Conservation (phyloP, 371 early-diverging fungal species). For the Polyrhizophydium stewartii region DNA sequence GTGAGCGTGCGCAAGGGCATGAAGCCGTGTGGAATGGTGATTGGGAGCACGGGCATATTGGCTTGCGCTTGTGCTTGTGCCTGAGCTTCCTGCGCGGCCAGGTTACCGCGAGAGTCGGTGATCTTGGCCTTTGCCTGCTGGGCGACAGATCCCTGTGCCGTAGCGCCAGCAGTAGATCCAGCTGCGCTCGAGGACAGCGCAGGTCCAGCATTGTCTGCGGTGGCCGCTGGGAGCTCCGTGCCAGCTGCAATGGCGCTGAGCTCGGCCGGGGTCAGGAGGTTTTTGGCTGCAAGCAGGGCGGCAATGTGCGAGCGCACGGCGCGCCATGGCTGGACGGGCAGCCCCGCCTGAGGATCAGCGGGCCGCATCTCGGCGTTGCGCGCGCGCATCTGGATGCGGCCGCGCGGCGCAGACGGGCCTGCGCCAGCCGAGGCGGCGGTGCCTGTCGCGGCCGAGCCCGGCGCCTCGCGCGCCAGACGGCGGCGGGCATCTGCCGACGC, state of each 20-base stretch:
- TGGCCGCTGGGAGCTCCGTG: not conserved
- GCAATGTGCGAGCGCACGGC: not conserved
- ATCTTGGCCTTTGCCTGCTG: not conserved
- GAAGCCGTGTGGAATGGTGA: slow-evolving; percentile 16
- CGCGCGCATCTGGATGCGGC: not conserved
- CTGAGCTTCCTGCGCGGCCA: not conserved
- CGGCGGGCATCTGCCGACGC: too few species aligned
- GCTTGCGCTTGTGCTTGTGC: not conserved
- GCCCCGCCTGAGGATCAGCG: not conserved
- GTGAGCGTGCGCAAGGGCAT: slow-evolving; percentile 6
- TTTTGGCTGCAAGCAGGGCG: not conserved
- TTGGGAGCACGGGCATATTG: slow-evolving; percentile 2
- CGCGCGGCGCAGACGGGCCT: too few species aligned
- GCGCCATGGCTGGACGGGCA: not conserved
- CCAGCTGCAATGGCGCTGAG: not conserved
- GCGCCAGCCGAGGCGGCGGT: too few species aligned
- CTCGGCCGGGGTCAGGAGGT: not conserved
- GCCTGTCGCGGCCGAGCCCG: too few species aligned
- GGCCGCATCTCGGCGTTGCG: not conserved
- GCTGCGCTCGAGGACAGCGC: not conserved
- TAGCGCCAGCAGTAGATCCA: not conserved
- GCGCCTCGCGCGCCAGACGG: too few species aligned
- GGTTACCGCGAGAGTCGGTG: not conserved
- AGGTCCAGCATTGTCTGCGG: not conserved
- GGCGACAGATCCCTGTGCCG: too few species aligned